These are phyloP conservation scores for Pleurotus ostreatus DNA, from an alignment of 768 basidiomycete genomes.

Conservation along the genomic window DNA sequence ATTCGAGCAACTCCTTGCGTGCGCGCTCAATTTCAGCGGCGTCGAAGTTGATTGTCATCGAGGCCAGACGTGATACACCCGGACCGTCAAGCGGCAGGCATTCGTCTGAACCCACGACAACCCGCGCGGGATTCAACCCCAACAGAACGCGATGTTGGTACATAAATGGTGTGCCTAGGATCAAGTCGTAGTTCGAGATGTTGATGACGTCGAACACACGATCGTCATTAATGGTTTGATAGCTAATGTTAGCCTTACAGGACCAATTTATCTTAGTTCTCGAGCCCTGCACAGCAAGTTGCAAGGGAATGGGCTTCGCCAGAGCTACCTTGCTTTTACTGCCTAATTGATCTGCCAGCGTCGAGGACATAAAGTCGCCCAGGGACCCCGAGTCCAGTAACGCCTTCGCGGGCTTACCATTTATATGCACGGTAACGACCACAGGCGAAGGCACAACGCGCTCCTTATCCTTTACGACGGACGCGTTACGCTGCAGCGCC, in stretches of 20 bases:
- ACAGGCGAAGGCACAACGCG: conserved; percentile 26
- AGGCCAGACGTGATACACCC: neutral
- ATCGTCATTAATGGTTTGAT: conserved; percentile 27
- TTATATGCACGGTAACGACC: conserved; percentile 23
- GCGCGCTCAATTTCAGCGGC: conserved; percentile 9
- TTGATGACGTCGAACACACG: conserved; percentile 33
- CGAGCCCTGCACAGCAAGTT: conserved; percentile 39
- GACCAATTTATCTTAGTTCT: conserved; percentile 29
- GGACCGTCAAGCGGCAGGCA: conserved; percentile 16
- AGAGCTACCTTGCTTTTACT: conserved; percentile 17
- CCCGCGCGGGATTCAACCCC: conserved; percentile 21
- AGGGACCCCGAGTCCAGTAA: conserved; percentile 34
- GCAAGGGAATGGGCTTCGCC: conserved; percentile 26
- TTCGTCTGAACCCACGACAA: conserved; percentile 19
- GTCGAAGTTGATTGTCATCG: too few relatives aligned
- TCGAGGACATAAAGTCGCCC: conserved; percentile 37
- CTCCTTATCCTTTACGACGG: conserved; percentile 14
- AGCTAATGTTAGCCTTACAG: conserved; percentile 21
- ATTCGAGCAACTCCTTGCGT: conserved; percentile 13
- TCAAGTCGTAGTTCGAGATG: conserved; percentile 33
- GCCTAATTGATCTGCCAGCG: conserved; percentile 32
- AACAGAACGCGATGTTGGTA: conserved; percentile 24
- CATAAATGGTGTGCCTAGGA: conserved; percentile 36
- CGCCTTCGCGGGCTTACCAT: conserved; percentile 27
- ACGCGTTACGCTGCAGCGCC: conserved; percentile 21